phyloP scores from a whole-genome alignment of 2,329 filamentous ascomycete species.

The Monilinia laxa region DNA sequence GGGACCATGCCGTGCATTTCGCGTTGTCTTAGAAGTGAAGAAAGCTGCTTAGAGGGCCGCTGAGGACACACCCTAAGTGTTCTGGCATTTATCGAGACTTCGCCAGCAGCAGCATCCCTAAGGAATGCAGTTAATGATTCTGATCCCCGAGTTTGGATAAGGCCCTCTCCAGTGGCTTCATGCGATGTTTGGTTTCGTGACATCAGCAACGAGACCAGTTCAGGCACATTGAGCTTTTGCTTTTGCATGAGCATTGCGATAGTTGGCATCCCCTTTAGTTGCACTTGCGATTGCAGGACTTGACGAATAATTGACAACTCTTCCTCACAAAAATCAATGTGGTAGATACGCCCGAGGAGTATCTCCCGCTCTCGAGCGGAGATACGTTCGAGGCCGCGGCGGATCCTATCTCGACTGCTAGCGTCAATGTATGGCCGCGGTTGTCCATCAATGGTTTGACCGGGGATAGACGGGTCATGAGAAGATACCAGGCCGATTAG shows the following conservation, averaged over 20 bases:
- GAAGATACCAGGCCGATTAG: not conserved
- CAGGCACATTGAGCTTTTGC: conserved; percentile 17
- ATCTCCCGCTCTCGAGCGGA: conserved; percentile 8
- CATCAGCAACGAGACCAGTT: conserved; percentile 11
- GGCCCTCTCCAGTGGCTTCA: conserved; percentile 49
- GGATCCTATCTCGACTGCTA: conserved; percentile 18
- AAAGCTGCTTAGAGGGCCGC: conserved; percentile 14
- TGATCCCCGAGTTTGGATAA: conserved; percentile 54
- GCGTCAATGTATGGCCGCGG: conserved; percentile 25
- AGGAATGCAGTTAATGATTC: conserved; percentile 29
- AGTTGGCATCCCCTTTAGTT: conserved; percentile 7
- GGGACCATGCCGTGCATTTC: conserved; percentile 34
- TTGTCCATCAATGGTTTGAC: not conserved
- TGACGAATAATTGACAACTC: conserved; percentile 23
- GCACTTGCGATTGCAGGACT: conserved; percentile 3
- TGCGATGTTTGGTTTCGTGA: not conserved
- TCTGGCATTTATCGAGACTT: conserved; percentile 13
- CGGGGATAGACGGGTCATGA: not conserved
- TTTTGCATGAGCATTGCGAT: conserved; percentile 15
- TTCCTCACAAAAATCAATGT: conserved; percentile 30
- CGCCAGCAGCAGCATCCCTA: conserved; percentile 27
- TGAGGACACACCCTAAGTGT: conserved; percentile 18
- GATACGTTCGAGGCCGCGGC: conserved; percentile 22
- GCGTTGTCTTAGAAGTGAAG: conserved; percentile 32
- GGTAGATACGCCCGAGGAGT: conserved; percentile 16